A percentile compares a stretch with the other conserved stretches of the same genome.
Evolutionary conservation across 176 grass and related monocot species (phyloP).

Genomic region (Oryza punctata): DNA sequence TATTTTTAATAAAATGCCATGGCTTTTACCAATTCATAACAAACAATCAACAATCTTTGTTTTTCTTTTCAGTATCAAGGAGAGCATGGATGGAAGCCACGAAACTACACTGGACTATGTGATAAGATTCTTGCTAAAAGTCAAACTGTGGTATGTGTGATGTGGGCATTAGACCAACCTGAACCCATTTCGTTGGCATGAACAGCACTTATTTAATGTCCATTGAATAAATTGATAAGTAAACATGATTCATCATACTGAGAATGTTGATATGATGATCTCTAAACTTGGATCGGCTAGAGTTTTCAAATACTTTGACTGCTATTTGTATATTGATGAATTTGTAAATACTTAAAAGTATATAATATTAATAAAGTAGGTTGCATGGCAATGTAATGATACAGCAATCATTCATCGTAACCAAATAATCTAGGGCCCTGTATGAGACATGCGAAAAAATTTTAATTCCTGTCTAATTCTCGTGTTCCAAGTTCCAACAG

Average conservation of each 20-base stretch:
- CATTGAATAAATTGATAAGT: conserved; percentile 20
- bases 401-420: background rate
- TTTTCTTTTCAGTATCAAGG: conserved; percentile 88
- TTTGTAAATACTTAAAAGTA: background rate
- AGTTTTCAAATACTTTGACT: background rate
- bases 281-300: background rate
- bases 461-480: background rate
- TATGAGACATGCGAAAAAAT: background rate
- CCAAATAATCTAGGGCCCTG: background rate
- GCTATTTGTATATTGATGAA: background rate
- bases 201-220: background rate
- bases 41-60: conserved; percentile 21
- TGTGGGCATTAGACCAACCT: conserved; percentile 16
- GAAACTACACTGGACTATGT: conserved; percentile 86
- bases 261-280: background rate
- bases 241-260: background rate
- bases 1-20: conserved; percentile 11
- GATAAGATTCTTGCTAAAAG: conserved; percentile 98
- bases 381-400: background rate
- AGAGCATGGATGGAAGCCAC: conserved; percentile 84
- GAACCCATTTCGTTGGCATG: conserved; percentile 6
- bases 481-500: background rate
- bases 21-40: conserved; percentile 11
- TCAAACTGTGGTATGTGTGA: conserved; percentile 87
- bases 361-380: background rate